Evolutionary conservation across 192 early-diverging fungal species (phyloP), one percentile per base, ranked within the genome.

Genomic region (Obelidium mucronatum): DNA sequence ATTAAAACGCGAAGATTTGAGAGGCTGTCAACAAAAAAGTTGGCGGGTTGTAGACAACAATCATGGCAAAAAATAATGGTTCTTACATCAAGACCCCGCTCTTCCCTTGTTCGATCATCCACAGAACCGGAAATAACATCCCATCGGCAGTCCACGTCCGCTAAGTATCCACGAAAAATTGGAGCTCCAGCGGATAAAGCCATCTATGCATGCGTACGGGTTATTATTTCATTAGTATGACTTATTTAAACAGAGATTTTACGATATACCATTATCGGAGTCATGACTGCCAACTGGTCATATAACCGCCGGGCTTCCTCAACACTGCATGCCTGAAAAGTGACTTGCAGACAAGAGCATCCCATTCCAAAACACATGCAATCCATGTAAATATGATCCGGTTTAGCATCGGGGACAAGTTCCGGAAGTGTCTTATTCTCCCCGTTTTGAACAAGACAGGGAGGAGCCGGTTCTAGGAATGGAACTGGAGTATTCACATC

Each of bases 341-440:
- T 99, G 79, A 98, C 94, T 80, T 99, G 97, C 31, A 99, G 86
- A 78, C 97, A 99, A 75, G 91, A 96, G 85, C 94, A 97, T 56
- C 97, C 96, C 96, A 98, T 98, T 34, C 97, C 96, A 87, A 99
- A 98, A 67, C 93, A 93, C 97, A 99, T 99, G 24, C 93, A 90
- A 74, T 98, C 97, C 93, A 99, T 94, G 83, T 98, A 99, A 34
- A 99, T 96, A 81, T 97, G 95, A 66, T 95, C 92, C 0, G 92
- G 91, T n/a, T 87, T 82, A 11, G 97, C 97, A 4, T 92, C 90
- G 2, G 84, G 84, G 15, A 82, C 51, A 33, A 84, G 52, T 1
- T 80, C 81, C 0, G 79, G 80, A n/a, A 85, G 48, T 1, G 74
- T 67, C 22, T 51, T 69, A 6, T 48, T 48, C 19, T 48, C 44